These are phyloP conservation scores for Umbelopsis sp. DNA, from an alignment of 192 early-diverging fungal genomes.

Conservation along the genomic window DNA sequence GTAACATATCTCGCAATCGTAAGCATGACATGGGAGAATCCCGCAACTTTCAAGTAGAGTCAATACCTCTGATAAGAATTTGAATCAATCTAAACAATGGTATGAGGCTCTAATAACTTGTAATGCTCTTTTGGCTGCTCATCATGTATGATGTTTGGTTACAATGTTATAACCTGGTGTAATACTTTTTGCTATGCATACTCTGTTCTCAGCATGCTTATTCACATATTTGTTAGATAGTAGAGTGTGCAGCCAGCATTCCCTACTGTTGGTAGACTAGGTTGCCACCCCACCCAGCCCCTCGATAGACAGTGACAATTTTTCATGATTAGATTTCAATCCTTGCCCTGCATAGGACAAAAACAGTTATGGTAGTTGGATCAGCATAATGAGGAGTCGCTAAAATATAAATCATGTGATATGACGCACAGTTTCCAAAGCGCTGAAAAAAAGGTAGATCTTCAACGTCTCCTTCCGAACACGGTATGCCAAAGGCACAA, in stretches of 20 bases:
- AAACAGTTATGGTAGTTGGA: no score
- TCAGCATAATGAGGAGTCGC: no score
- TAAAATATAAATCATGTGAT: conserved; percentile 5
- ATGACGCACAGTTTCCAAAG: background rate
- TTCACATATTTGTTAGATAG: no score
- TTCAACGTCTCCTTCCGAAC: no score
- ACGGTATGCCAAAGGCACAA: background rate
- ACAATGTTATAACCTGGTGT: no score
- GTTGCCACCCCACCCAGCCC: background rate
- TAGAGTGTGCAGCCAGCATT: background rate
- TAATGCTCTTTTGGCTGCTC: background rate
- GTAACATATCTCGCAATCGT: background rate
- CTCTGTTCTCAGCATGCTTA: background rate
- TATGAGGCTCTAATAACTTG: background rate
- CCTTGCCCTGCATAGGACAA: no score
- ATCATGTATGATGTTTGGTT: background rate
- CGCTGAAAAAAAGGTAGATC: no score
- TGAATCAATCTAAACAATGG: no score
- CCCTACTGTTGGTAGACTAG: background rate
- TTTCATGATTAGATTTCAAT: no score
- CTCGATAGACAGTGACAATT: background rate
- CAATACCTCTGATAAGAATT: background rate
- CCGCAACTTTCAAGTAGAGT: background rate
- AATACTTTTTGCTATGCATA: background rate
- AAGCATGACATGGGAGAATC: no score